phyloP scores from a whole-genome alignment of 768 basidiomycete genomes.

The Serendipita sp. region DNA sequence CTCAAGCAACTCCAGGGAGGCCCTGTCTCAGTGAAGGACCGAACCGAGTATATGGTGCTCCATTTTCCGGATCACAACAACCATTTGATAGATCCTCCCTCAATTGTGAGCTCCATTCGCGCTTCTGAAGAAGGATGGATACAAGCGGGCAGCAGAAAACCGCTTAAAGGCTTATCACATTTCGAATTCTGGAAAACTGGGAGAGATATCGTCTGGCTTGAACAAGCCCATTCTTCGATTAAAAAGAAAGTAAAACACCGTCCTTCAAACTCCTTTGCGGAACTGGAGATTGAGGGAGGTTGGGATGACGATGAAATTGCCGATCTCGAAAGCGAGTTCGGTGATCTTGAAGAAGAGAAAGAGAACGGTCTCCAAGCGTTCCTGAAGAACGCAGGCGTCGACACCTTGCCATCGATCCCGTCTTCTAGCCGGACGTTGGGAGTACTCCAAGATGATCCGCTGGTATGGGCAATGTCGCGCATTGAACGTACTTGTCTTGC shows the following conservation, averaged over 20 bases:
- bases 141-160: not conserved
- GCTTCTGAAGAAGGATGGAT: not conserved
- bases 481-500: conserved; percentile 32
- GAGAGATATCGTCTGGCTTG: too few relatives aligned
- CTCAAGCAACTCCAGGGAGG: conserved; percentile 27
- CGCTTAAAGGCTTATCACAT: too few relatives aligned
- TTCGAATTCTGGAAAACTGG: too few relatives aligned
- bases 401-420: conserved; percentile 25
- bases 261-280: not conserved
- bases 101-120: conserved; percentile 22
- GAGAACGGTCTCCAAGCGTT: not conserved
- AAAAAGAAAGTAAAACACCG: too few relatives aligned
- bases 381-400: conserved; percentile 11
- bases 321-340: not conserved
- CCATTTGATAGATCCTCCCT: conserved; percentile 27
- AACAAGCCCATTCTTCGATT: too few relatives aligned
- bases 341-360: not conserved
- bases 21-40: conserved; percentile 21
- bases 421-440: conserved; percentile 21
- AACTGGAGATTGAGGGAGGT: not conserved
- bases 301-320: not conserved
- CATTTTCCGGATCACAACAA: conserved; percentile 34
- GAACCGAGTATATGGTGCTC: conserved; percentile 26
- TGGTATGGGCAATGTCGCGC: conserved; percentile 39
- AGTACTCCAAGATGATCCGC: conserved; percentile 18